Percentiles rank a stretch among this genome's conserved stretches.
phyloP scores from a whole-genome alignment of 2,329 filamentous ascomycete species.

The Eutypa lata region DNA sequence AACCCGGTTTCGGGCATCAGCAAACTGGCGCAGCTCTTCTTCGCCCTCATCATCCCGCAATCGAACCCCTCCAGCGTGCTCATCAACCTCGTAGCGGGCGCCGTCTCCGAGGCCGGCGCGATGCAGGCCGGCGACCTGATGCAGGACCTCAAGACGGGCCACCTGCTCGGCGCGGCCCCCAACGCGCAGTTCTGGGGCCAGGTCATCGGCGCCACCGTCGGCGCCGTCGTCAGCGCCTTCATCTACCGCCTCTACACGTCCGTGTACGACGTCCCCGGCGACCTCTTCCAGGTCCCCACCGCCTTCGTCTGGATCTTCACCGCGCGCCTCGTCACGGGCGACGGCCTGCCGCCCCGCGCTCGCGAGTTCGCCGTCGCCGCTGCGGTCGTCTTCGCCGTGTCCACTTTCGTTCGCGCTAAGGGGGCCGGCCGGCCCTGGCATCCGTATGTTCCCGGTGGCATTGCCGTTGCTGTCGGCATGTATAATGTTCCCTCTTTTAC shows the following conservation, averaged over 20 bases:
- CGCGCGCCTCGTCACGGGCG: conserved; percentile 84
- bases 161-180: conserved; percentile 85
- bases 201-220: conserved; percentile 82
- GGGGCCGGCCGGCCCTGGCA: conserved; percentile 61
- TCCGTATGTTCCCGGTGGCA: conserved; percentile 80
- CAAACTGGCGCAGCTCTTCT: conserved; percentile 93
- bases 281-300: conserved; percentile 89
- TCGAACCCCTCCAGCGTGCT: conserved; percentile 81
- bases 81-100: conserved; percentile 92
- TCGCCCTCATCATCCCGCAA: conserved; percentile 82
- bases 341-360: conserved; percentile 82
- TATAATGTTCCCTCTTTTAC: conserved; percentile 98
- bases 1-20: conserved; percentile 96
- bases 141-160: conserved; percentile 95
- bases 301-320: conserved; percentile 98
- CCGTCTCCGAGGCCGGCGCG: conserved; percentile 79
- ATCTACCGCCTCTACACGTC: conserved; percentile 85
- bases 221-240: conserved; percentile 79
- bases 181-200: conserved; percentile 97
- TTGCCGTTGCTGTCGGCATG: conserved; percentile 95
- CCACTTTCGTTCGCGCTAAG: conserved; percentile 60
- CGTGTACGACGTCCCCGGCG: conserved; percentile 85
- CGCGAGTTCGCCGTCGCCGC: conserved; percentile 74
- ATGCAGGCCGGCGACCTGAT: conserved; percentile 94
- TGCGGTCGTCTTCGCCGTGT: conserved; percentile 68